Conservation (phyloP, 2,329 filamentous ascomycete species). For the Penicillium sp. region DNA sequence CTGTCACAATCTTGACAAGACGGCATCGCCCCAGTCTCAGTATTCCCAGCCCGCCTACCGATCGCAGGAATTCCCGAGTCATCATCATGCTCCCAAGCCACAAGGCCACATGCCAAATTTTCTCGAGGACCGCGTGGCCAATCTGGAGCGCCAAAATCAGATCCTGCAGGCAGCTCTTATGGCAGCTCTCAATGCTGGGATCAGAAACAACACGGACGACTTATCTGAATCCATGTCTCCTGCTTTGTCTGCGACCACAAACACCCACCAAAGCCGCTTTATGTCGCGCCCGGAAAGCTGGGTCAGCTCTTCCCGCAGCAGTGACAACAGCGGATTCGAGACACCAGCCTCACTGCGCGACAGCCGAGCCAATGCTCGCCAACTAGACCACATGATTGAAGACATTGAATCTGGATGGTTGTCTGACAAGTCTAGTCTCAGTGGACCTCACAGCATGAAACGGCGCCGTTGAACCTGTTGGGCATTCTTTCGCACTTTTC, state of each 20-base stretch:
- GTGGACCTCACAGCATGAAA: conserved; percentile 7
- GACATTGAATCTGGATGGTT: conserved; percentile 31
- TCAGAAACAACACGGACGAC: conserved; percentile 28
- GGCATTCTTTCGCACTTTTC: conserved; percentile 1
- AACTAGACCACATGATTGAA: conserved; percentile 31
- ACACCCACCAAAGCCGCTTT: conserved; percentile 14
- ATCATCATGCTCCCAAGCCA: conserved; percentile 11
- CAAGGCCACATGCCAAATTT: conserved; percentile 17
- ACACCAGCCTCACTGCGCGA: conserved; percentile 17
- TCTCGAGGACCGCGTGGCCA: conserved; percentile 36
- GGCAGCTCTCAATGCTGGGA: conserved; percentile 36
- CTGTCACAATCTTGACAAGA: conserved; percentile 17
- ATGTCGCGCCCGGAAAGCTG: conserved; percentile 26
- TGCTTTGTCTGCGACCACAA: conserved; percentile 17
- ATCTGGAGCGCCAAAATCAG: conserved; percentile 41
- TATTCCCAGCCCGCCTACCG: conserved; percentile 21
- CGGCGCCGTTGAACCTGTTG: conserved; percentile 9
- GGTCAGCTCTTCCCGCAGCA: conserved; percentile 27
- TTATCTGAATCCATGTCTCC: conserved; percentile 23
- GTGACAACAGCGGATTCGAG: conserved; percentile 24
- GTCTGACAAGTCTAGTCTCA: conserved; percentile 24
- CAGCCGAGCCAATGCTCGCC: conserved; percentile 21
- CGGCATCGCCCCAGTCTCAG: conserved; percentile 21
- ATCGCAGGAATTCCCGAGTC: conserved; percentile 18
- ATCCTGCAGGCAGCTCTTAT: conserved; percentile 40